Base-by-base conservation (phyloP, 495 filamentous ascomycete species). In the Xylaria nigripes region DNA sequence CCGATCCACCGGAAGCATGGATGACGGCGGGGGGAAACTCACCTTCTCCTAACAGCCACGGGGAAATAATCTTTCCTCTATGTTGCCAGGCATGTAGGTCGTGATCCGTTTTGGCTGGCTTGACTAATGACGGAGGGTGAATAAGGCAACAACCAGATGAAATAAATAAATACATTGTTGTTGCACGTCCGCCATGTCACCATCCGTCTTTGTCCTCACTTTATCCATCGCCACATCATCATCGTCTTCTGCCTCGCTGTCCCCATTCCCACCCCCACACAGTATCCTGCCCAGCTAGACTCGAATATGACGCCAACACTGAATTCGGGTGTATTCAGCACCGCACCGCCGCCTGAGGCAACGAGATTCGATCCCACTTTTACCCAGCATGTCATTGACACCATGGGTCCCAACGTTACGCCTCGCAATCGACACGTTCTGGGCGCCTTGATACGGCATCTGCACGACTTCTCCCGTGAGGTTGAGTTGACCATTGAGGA, bases 401-500 rank as follows among this genome's bases (percentile, higher is more conserved):
- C 82, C 63, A 90, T 89, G 74, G 84, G 86, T 43, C 83, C 87
- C 62, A 85, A 86, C 49, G 82, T 81, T 23, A 79, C 79, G 52
- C 78, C 81, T 50, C 83, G 87, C 46, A 77, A 83, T 67, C 82
- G 83, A 44, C 70, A 80, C 47, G 71, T 92, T 59, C 69, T 90
- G 58, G 69, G 77, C 45, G 70, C 81, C 27, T 68, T 90, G 56
- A 85, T 90, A 70, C 76, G 74, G 40, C 86, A 90, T 72, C 76
- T 92, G 50, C 87, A 92, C 75, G 86, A 90, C 70, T 92, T 92
- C 61, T 80, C 86, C 44, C 84, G 87, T 53, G 87, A 92, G 70
- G 82, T 87, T 58, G 85, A 90, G 68, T 80, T 92, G 48, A 87
- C 84, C 25, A 75, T 82, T 15, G 85, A 86, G 59, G 87, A 92